Conservation (phyloP, 2,329 filamentous ascomycete genomes). For the Sclerotinia sclerotiorum region DNA sequence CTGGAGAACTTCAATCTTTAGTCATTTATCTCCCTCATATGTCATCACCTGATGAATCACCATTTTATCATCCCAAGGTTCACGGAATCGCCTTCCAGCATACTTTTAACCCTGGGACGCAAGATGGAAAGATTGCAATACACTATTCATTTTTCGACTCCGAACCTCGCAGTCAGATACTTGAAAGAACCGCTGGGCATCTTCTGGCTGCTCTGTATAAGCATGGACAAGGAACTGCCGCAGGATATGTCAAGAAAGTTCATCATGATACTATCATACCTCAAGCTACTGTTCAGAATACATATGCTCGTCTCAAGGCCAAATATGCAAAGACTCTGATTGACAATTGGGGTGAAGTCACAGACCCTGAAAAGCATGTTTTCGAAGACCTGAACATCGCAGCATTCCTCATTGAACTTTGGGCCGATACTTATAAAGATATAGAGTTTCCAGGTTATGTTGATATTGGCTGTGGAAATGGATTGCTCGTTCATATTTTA, state of each 20-base stretch:
- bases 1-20: slow-evolving; percentile 48
- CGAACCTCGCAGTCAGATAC: slow-evolving; percentile 45
- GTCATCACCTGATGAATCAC: slow-evolving; percentile 59
- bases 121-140: slow-evolving; percentile 55
- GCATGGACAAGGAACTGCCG: slow-evolving; percentile 64
- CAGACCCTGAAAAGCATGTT: slow-evolving; percentile 86
- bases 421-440: slow-evolving; percentile 73
- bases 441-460: slow-evolving; percentile 80
- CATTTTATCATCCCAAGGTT: slow-evolving; percentile 85
- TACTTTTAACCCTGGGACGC: slow-evolving; percentile 52
- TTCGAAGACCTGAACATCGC: slow-evolving; percentile 93
- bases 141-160: slow-evolving; percentile 57
- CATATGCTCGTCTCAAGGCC: slow-evolving; percentile 75
- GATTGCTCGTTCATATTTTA: slow-evolving; percentile 81
- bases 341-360: slow-evolving; percentile 78
- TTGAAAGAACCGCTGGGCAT: slow-evolving; percentile 66
- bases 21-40: slow-evolving; percentile 80
- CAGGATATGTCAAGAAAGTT: slow-evolving; percentile 76
- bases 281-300: slow-evolving; percentile 75
- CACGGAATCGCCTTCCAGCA: slow-evolving; percentile 74
- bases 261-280: slow-evolving; percentile 80
- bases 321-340: slow-evolving; percentile 73
- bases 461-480: slow-evolving; percentile 95
- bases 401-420: slow-evolving; percentile 89
- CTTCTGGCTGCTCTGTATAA: slow-evolving; percentile 70